A percentile compares a stretch with the other conserved stretches of the same genome.
phyloP scores from a whole-genome alignment of 768 basidiomycete species.

The Neoboletus subvelutipes region DNA sequence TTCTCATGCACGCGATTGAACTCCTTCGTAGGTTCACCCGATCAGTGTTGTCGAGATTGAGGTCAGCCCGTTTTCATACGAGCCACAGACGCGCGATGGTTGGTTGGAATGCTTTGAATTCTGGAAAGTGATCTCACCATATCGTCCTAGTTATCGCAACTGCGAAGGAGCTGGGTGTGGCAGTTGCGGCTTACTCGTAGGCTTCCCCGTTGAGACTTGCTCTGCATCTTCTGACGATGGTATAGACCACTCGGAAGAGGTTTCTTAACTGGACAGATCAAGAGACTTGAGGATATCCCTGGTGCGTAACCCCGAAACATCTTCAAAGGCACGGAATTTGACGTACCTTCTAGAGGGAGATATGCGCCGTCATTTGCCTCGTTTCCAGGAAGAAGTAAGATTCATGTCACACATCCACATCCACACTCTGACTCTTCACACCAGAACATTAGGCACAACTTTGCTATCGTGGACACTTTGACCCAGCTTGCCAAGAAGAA shows the following conservation, averaged over 20 bases:
- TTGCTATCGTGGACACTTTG: conserved; percentile 44
- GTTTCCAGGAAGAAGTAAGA: conserved; percentile 45
- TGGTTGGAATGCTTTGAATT: background rate
- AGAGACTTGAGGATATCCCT: conserved; percentile 36
- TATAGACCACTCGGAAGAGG: conserved; percentile 54
- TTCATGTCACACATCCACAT: background rate
- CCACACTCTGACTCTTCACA: background rate
- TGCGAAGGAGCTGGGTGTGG: conserved; percentile 53
- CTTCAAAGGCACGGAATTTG: background rate
- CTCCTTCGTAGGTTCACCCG: conserved; percentile 43
- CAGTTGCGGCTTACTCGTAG: conserved; percentile 61
- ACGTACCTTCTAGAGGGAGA: conserved; percentile 37
- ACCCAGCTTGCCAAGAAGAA: conserved; percentile 42
- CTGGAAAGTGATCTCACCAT: background rate
- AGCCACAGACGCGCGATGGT: conserved; percentile 49
- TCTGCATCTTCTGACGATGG: background rate
- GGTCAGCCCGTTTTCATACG: conserved; percentile 60
- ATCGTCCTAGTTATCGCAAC: conserved; percentile 44
- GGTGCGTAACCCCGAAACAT: conserved; percentile 10
- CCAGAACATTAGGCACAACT: conserved; percentile 33
- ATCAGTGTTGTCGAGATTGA: conserved; percentile 68
- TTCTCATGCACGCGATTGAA: background rate
- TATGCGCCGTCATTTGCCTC: conserved; percentile 36
- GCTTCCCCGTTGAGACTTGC: conserved; percentile 1
- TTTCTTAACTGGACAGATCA: conserved; percentile 52